phyloP scores from a whole-genome alignment of 2,329 filamentous ascomycete species.

The Colletotrichum cuscutae region DNA sequence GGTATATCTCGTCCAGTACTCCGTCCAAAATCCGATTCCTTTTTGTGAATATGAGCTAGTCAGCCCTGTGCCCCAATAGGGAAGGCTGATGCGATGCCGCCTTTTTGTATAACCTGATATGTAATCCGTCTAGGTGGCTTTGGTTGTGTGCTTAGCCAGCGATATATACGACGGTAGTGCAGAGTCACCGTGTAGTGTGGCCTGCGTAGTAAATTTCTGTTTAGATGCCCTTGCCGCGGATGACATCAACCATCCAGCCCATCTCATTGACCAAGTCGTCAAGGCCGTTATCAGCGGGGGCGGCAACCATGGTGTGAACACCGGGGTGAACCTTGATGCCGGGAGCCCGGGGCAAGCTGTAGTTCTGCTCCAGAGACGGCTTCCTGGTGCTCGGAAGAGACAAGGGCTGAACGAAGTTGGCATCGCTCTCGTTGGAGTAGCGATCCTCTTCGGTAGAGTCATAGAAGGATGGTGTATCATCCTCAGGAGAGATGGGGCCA shows the following conservation, averaged over 20 bases:
- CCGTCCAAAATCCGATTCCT: slow-evolving; percentile 19
- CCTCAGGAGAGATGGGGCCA: slow-evolving; percentile 51
- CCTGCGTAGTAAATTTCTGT: not conserved
- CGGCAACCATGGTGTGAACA: slow-evolving; percentile 42
- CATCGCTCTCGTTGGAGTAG: slow-evolving; percentile 48
- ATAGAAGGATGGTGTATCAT: slow-evolving; percentile 58
- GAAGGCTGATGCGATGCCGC: slow-evolving; percentile 4
- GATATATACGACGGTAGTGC: not conserved
- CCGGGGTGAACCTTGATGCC: slow-evolving; percentile 38
- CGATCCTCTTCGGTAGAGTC: slow-evolving; percentile 56
- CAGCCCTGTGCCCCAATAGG: not conserved
- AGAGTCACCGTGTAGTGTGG: not conserved
- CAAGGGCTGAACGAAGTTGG: slow-evolving; percentile 41
- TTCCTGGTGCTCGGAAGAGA: slow-evolving; percentile 31
- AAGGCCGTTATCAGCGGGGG: slow-evolving; percentile 49
- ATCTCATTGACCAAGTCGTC: slow-evolving; percentile 58
- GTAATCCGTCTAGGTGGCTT: slow-evolving; percentile 11
- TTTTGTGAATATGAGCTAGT: not conserved
- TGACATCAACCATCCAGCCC: slow-evolving; percentile 62
- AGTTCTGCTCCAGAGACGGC: slow-evolving; percentile 43
- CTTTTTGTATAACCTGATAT: not conserved
- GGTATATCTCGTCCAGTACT: slow-evolving; percentile 33
- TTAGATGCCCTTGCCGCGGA: slow-evolving; percentile 47
- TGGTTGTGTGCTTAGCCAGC: not conserved
- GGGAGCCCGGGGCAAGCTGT: slow-evolving; percentile 56